Percentiles rank a stretch among this genome's conserved stretches.
These are phyloP conservation scores for Urostyla sp. DNA, from an alignment of 73 alveolate genomes.

Conservation along the genomic window DNA sequence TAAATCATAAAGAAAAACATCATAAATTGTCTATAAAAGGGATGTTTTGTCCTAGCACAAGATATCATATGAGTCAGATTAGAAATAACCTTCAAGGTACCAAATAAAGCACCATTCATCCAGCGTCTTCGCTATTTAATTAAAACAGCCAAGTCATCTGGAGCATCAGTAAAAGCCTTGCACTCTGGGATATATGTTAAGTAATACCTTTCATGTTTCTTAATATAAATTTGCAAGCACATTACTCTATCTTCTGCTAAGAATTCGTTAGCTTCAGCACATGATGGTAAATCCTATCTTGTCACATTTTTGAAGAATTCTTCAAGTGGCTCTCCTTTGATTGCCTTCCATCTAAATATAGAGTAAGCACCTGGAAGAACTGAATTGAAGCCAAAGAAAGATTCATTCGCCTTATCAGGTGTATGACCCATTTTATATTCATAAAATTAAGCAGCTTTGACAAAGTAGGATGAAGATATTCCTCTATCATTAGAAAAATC, in stretches of 20 bases:
- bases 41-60: conserved; percentile 49
- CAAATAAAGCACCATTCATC: conserved; percentile 79
- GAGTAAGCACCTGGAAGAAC: conserved; percentile 76
- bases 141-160: conserved; percentile 55
- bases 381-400: conserved; percentile 51
- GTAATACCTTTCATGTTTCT: conserved; percentile 3
- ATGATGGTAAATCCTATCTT: conserved; percentile 37
- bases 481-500: conserved; percentile 34
- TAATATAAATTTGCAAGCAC: conserved; percentile 61
- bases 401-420: conserved; percentile 62
- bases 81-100: conserved; percentile 48
- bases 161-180: conserved; percentile 71
- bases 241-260: conserved; percentile 79
- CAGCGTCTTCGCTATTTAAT: conserved; percentile 76
- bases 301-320: conserved; percentile 62
- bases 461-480: not conserved
- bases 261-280: conserved; percentile 69
- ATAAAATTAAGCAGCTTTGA: conserved; percentile 50
- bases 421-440: conserved; percentile 65
- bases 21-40: conserved; percentile 26
- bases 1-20: conserved; percentile 46
- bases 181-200: conserved; percentile 66
- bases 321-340: conserved; percentile 57
- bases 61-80: conserved; percentile 38
- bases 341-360: conserved; percentile 66